Evolutionary conservation across 495 filamentous ascomycete species (phyloP).

Genomic region (Trichoderma gamsii): DNA sequence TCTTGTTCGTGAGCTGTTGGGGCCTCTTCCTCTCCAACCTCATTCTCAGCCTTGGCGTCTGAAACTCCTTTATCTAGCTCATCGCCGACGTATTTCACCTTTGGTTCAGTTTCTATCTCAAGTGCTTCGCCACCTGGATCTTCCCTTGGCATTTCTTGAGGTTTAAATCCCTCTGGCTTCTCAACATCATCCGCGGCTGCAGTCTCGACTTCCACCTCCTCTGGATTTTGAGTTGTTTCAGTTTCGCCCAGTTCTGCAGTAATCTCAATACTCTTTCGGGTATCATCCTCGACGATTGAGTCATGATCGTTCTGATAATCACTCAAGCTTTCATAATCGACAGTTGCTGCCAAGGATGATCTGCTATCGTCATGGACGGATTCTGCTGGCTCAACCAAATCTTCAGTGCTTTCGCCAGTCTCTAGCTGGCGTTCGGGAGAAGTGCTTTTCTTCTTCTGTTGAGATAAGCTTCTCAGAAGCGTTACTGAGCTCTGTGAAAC

Average conservation of each 20-base stretch:
- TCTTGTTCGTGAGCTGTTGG: not conserved
- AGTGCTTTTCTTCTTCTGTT: constrained; percentile 24
- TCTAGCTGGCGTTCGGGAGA: constrained; percentile 18
- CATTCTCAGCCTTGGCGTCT: not conserved
- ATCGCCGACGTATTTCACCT: not conserved
- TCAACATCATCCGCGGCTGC: not conserved
- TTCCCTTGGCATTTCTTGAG: not conserved
- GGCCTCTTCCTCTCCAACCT: not conserved
- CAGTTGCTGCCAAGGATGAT: constrained; percentile 45
- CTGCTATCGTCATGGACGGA: constrained; percentile 32
- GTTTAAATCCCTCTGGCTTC: not conserved
- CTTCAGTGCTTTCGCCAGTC: constrained; percentile 35
- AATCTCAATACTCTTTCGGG: constrained; percentile 22
- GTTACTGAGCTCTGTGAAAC: constrained; percentile 43
- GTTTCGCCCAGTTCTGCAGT: constrained; percentile 24
- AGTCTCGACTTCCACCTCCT: not conserved
- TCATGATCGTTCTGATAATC: constrained; percentile 23
- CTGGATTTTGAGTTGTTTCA: not conserved
- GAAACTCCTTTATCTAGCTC: not conserved
- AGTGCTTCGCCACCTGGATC: not conserved
- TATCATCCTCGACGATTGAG: constrained; percentile 16
- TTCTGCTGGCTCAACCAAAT: constrained; percentile 35
- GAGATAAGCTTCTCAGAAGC: constrained; percentile 42
- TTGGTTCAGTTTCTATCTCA: not conserved
- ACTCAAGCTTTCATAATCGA: constrained; percentile 45